Evolutionary conservation across 1,284 basidiomycete genomes (phyloP).

Genomic region (Ganoderma leucocontextum): DNA sequence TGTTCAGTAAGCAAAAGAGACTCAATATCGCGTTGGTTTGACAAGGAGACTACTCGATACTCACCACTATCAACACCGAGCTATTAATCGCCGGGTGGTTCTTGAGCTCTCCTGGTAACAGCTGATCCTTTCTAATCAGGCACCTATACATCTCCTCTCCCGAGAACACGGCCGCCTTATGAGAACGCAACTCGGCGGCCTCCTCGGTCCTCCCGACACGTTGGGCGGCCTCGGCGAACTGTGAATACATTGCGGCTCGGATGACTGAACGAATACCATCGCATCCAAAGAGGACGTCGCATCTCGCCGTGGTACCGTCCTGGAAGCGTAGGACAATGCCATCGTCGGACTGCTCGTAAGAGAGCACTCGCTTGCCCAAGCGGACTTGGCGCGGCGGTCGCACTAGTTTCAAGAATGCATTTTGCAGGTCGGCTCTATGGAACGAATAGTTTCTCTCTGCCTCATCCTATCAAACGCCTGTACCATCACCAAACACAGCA

Average conservation of each 20-base stretch:
- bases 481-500: background rate
- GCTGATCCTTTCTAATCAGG: constrained; percentile 9
- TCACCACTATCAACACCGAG: constrained; percentile 4
- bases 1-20: constrained; percentile 9
- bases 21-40: background rate
- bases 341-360: constrained; percentile 48
- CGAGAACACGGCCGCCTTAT: constrained; percentile 11
- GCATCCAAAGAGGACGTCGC: constrained; percentile 59
- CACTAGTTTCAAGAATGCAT: constrained; percentile 52
- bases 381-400: constrained; percentile 49
- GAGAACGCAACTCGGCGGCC: constrained; percentile 4
- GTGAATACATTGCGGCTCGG: constrained; percentile 32
- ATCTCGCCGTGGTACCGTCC: constrained; percentile 53
- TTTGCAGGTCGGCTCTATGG: constrained; percentile 61
- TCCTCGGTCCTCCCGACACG: constrained; percentile 28
- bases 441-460: constrained; percentile 54
- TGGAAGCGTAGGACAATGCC: constrained; percentile 53
- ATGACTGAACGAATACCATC: constrained; percentile 58
- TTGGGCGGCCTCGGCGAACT: constrained; percentile 23
- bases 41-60: background rate
- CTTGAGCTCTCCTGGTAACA: constrained; percentile 1
- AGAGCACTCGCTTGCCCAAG: constrained; percentile 56
- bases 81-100: constrained; percentile 9
- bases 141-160: constrained; percentile 12
- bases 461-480: background rate